phyloP scores from a whole-genome alignment of 2,329 filamentous ascomycete genomes.

The Cadophora malorum region DNA sequence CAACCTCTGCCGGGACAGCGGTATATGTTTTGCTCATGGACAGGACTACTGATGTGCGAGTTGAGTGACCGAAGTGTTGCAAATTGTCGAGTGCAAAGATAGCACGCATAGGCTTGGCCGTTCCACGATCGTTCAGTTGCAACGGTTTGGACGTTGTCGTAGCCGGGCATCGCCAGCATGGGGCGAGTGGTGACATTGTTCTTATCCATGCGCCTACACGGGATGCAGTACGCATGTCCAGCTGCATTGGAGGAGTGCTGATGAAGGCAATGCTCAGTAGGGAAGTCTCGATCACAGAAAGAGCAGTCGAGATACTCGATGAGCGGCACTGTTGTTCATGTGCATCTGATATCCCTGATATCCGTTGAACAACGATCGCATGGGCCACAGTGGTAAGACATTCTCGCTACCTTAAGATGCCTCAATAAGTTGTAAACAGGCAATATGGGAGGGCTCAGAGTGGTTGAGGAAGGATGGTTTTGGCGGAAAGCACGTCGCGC shows the following conservation, averaged over 20 bases:
- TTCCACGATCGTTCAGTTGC: constrained; percentile 55
- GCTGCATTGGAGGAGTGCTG: constrained; percentile 31
- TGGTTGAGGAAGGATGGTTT: no score
- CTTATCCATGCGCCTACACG: constrained; percentile 50
- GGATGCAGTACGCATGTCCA: constrained; percentile 35
- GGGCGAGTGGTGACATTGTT: constrained; percentile 57
- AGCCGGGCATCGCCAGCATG: constrained; percentile 53
- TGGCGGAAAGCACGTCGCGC: no score
- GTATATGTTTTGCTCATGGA: constrained; percentile 53
- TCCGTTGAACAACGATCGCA: constrained; percentile 31
- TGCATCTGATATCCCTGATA: constrained; percentile 31
- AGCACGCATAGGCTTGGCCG: constrained; percentile 56
- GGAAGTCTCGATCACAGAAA: constrained; percentile 31
- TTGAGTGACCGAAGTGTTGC: constrained; percentile 48
- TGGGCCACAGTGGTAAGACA: background rate
- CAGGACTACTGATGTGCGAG: constrained; percentile 60
- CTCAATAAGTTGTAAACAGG: no score
- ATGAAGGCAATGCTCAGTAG: constrained; percentile 29
- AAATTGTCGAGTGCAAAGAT: constrained; percentile 58
- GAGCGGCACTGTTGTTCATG: constrained; percentile 30
- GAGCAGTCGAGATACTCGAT: constrained; percentile 34
- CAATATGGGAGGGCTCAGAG: no score
- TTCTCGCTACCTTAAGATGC: background rate
- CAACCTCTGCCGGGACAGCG: constrained; percentile 34
- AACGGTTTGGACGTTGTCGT: constrained; percentile 43